A percentile compares a stretch with the other conserved stretches of the same genome.
phyloP scores from a whole-genome alignment of 768 basidiomycete species.

The Harrya chromipes region DNA sequence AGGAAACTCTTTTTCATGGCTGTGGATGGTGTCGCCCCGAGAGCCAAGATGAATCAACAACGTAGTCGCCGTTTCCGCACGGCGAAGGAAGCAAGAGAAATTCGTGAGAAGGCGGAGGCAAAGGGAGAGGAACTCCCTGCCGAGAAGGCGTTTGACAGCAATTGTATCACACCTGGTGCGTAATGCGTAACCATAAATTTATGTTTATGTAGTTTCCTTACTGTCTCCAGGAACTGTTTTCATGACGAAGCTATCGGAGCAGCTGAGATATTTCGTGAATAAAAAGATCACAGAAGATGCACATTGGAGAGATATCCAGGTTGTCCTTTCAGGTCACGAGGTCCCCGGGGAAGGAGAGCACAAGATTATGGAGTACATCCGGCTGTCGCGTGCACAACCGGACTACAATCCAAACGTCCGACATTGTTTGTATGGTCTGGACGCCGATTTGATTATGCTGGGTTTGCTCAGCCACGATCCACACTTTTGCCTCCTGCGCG shows the following conservation, averaged over 20 bases:
- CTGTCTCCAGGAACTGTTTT: slow-evolving; percentile 75
- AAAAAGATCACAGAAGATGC: slow-evolving; percentile 98
- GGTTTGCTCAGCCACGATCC: slow-evolving; percentile 96
- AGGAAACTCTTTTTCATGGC: slow-evolving; percentile 99
- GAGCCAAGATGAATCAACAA: slow-evolving; percentile 99
- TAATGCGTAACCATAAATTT: slow-evolving; percentile 2
- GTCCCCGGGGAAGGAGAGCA: slow-evolving; percentile 99
- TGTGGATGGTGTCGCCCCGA: slow-evolving; percentile 93
- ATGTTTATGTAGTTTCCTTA: not conserved
- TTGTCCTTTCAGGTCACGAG: slow-evolving; percentile 95
- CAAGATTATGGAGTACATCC: slow-evolving; percentile 99
- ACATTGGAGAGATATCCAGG: slow-evolving; percentile 88
- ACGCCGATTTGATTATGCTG: slow-evolving; percentile 98
- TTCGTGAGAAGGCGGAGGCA: slow-evolving; percentile 78
- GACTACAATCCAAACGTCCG: slow-evolving; percentile 96
- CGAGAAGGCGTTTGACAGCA: slow-evolving; percentile 96
- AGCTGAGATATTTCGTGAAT: slow-evolving; percentile 93
- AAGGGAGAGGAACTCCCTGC: slow-evolving; percentile 91
- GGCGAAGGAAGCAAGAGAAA: slow-evolving; percentile 87
- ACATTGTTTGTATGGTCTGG: slow-evolving; percentile 97
- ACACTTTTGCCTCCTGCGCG: slow-evolving; percentile 94
- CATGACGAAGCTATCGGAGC: slow-evolving; percentile 89
- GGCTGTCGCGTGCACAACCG: slow-evolving; percentile 89
- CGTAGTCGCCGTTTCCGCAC: slow-evolving; percentile 91
- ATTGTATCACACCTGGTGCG: slow-evolving; percentile 96